Conservation (phyloP, 768 basidiomycete genomes). For the Hydnum rufescens region DNA sequence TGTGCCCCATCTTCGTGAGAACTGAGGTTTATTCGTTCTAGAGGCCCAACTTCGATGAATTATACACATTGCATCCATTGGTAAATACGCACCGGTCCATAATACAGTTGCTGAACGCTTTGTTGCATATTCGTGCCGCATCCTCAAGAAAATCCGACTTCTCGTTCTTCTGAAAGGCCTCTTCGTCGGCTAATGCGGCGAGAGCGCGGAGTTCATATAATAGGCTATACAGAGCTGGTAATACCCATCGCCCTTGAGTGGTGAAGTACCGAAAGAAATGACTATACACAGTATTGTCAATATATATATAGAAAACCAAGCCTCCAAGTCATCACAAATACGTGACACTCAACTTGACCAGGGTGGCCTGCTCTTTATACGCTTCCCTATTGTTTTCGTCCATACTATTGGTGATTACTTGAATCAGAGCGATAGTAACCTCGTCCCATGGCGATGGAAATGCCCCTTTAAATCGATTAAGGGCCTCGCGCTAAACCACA, state of each 20-base stretch:
- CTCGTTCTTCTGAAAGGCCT: slow-evolving; percentile 26
- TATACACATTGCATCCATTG: slow-evolving; percentile 15
- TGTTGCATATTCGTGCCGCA: slow-evolving; percentile 67
- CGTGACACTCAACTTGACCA: slow-evolving; percentile 45
- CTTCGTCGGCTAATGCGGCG: slow-evolving; percentile 33
- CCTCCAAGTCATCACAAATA: no score
- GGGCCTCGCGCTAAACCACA: slow-evolving; percentile 14
- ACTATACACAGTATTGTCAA: no score
- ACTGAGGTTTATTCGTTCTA: slow-evolving; percentile 46
- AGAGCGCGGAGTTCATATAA: slow-evolving; percentile 66
- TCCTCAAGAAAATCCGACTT: slow-evolving; percentile 60
- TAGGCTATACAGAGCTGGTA: slow-evolving; percentile 66
- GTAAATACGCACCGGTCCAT: slow-evolving; percentile 41
- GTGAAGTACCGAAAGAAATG: slow-evolving; percentile 60
- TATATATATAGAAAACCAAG: no score
- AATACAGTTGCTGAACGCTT: slow-evolving; percentile 77
- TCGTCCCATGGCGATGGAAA: slow-evolving; percentile 71
- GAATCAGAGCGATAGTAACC: slow-evolving; percentile 62
- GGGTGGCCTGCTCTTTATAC: slow-evolving; percentile 58
- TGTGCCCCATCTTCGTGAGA: slow-evolving; percentile 75
- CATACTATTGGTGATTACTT: slow-evolving; percentile 50
- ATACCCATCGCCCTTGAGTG: slow-evolving; percentile 70
- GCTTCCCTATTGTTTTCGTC: slow-evolving; percentile 49
- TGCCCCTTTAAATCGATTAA: slow-evolving; percentile 34
- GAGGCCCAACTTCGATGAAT: slow-evolving; percentile 3